Percentiles rank a stretch among this genome's conserved stretches.
phyloP scores from a whole-genome alignment of 2,329 filamentous ascomycete species.

The Monilinia vaccinii-corymbosi region DNA sequence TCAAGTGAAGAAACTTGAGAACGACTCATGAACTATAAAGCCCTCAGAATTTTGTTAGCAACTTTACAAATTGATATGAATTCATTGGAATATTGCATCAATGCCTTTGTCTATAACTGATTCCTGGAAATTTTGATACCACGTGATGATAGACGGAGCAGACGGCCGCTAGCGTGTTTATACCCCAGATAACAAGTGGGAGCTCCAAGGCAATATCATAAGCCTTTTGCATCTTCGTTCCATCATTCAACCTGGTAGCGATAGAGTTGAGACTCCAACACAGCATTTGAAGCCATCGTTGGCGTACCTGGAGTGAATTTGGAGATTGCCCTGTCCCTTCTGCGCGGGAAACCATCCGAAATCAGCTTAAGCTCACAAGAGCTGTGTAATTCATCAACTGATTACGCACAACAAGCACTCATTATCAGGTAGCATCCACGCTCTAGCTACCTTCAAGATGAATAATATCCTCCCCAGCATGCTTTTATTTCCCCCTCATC shows the following conservation, averaged over 20 bases:
- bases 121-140: neutral
- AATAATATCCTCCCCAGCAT: constrained; percentile 31
- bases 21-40: neutral
- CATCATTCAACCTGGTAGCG: neutral
- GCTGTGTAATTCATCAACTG: neutral
- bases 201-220: constrained; percentile 7
- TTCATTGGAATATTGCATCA: neutral
- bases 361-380: neutral
- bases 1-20: neutral
- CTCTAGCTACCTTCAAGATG: constrained; percentile 20
- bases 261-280: neutral
- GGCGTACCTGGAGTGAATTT: neutral
- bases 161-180: neutral
- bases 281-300: neutral
- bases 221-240: neutral
- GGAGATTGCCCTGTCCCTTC: neutral
- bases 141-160: neutral
- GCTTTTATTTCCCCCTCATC: constrained; percentile 33
- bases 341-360: neutral
- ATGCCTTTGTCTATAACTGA: constrained; percentile 1
- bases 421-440: constrained; percentile 3
- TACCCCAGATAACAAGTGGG: neutral
- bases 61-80: neutral
- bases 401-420: neutral
- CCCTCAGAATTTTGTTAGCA: neutral